Conservation (phyloP, 2,329 filamentous ascomycete species). For the Dothidotthia symphoricarpi region DNA sequence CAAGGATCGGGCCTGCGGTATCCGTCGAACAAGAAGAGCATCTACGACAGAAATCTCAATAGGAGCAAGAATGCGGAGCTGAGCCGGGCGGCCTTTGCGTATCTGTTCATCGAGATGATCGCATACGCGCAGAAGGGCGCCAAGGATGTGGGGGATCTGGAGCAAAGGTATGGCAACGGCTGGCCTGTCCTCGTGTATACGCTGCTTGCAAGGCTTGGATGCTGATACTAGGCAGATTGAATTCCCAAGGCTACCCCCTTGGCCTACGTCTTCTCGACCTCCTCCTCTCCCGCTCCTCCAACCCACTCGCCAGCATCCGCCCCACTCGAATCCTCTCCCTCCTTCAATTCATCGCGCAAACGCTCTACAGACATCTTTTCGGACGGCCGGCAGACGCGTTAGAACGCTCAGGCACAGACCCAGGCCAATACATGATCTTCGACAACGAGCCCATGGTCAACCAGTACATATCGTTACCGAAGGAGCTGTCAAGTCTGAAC, state of each 20-base stretch:
- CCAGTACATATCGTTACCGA: constrained; percentile 86
- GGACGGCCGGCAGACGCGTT: constrained; percentile 85
- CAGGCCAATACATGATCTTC: constrained; percentile 98
- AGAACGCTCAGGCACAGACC: constrained; percentile 81
- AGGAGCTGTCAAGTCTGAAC: constrained; percentile 94
- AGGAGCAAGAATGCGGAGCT: constrained; percentile 84
- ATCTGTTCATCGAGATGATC: constrained; percentile 95
- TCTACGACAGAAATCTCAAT: constrained; percentile 95
- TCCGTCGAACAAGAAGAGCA: constrained; percentile 91
- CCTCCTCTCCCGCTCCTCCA: constrained; percentile 68
- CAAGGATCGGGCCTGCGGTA: constrained; percentile 66
- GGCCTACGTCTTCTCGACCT: constrained; percentile 94
- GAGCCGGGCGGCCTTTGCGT: constrained; percentile 91
- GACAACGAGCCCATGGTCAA: constrained; percentile 98
- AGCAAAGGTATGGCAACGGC: constrained; percentile 66
- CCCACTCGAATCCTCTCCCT: constrained; percentile 87
- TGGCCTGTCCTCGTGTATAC: not conserved
- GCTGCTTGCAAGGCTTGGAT: not conserved
- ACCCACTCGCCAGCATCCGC: constrained; percentile 53
- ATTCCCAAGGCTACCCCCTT: constrained; percentile 87
- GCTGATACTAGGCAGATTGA: constrained; percentile 62
- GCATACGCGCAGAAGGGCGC: constrained; percentile 88
- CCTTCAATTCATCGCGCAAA: constrained; percentile 91
- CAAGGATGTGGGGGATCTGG: constrained; percentile 88
- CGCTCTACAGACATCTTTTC: constrained; percentile 90